Evolutionary conservation across 2,329 filamentous ascomycete genomes (phyloP), one percentile per base, ranked within the genome.

Genomic region (Alternaria alternata): DNA sequence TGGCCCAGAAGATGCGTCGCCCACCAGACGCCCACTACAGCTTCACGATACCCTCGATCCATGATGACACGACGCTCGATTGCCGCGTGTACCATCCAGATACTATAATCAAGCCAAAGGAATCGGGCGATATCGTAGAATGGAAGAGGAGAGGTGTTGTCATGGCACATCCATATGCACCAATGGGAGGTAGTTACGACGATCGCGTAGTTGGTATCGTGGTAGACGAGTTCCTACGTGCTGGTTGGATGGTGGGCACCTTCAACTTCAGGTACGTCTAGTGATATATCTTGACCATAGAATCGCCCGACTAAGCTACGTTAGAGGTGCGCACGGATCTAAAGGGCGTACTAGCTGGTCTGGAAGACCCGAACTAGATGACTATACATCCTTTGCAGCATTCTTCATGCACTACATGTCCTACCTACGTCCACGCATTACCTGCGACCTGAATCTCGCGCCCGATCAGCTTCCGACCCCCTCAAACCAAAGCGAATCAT

Each of bases 111-210:
- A 72, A 59, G 46, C 57, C 60, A 34, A 32, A 44, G 3, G 36
- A 52, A 12, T 53, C 22, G 54, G n/a, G 32, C 6, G 18, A 28
- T 30, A 51, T 32, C 8, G 49, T 12, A 30, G 34, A 32, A 63
- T 81, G 77, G 78, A 72, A 61, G 47, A 81, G 76, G 59, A 82
- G 78, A 61, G 87, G 84, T 4, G 88, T 88, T 0, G 83, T 97
- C 4, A 81, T 98, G 39, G 94, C 94, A 12, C 95, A 98, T 77
- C 94, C 95, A 0, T 98, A 98, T 75, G 93, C 92, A 34, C 89
- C 92, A 0, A 82, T 98, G 52, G 95, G 95, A 5, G 95, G 94
- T 5, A 89, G 83, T 76, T 95, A 89, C 74, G 92, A 98, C 75
- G 94, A 98, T 74, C 86, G 87, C 0, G 84, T 97, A 0, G 90